phyloP scores from a whole-genome alignment of 129 eudicot species.

The Sambucus nigra region DNA sequence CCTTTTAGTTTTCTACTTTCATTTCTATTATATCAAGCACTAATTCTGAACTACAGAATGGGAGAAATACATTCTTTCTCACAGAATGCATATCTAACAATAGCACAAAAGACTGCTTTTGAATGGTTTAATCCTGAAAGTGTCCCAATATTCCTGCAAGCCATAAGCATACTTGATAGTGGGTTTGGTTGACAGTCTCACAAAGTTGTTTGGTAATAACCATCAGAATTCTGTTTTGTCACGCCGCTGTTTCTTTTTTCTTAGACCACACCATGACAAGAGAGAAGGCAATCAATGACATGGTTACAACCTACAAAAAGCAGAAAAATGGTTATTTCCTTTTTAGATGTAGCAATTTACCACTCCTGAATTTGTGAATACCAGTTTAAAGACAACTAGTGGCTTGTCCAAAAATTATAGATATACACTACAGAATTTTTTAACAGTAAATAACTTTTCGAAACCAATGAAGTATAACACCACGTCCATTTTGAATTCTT shows the following conservation, averaged over 20 bases:
- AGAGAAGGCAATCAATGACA: conserved; percentile 92
- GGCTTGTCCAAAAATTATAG: no score
- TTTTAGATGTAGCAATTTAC: background rate
- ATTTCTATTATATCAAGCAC: background rate
- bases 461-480: no score
- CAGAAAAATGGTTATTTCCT: conserved; percentile 1
- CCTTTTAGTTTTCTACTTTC: background rate
- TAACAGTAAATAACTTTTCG: no score
- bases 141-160: background rate
- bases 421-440: no score
- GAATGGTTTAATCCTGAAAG: background rate
- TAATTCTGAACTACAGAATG: background rate
- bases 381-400: no score
- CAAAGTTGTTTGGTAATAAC: background rate
- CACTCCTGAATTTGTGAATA: background rate
- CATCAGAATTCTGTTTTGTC: background rate
- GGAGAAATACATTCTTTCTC: conserved; percentile 1
- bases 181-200: background rate
- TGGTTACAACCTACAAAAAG: conserved; percentile 67
- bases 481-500: no score
- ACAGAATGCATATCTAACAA: background rate
- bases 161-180: background rate
- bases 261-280: conserved; percentile 87
- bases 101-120: background rate
- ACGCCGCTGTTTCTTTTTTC: conserved; percentile 25